Base-by-base conservation (phyloP, 805 yeast genomes). In the Metschnikowia koreensis region DNA sequence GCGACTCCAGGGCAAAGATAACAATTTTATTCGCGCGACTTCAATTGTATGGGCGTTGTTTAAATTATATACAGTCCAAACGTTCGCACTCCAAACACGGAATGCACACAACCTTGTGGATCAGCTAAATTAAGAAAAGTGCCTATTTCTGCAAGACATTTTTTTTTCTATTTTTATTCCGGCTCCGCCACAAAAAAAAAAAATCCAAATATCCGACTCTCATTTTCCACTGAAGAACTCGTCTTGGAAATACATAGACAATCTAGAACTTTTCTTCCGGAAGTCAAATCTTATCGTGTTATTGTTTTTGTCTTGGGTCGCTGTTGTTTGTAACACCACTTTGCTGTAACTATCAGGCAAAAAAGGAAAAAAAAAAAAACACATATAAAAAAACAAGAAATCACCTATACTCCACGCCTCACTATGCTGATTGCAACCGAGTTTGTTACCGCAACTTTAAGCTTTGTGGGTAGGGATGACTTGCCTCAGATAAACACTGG, bases 401-500 rank as follows among this genome's bases (percentile, higher is more conserved):
- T 9, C 6, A 27, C 6, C 26, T 4, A 40, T n/a, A 40, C 12
- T 4, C 3, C 9, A 10, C 3, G 6, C 34, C 34, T 31, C 34
- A 6, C 10, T 15, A 44, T 44, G 47, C 22, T 11, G n/a, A n/a
- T 27, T 22, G 12, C 47, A 7, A 15, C 11, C 13, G 38, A 47
- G 16, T 12, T 48, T 16, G 44, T 27, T 15, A 33, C 43, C 11
- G 37, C 51, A 10, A 38, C 51, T 22, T 34, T 48, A 36, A 44
- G 41, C 46, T 44, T 44, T 12, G 22, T 49, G 13, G 42, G 28
- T 38, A 44, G 46, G 44, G 47, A 26, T 17, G 41, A 44, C n/a
- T 13, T 49, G 52, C 52, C 52, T 15, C 38, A n/a, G 27, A 22
- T 49, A 16, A 40, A 27, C 26, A 48, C 52, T 12, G 48, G 36